Percentiles rank a stretch among this genome's conserved stretches.
Evolutionary conservation across 345 rosid genomes (phyloP).

Genomic region (Murraya koenigii): DNA sequence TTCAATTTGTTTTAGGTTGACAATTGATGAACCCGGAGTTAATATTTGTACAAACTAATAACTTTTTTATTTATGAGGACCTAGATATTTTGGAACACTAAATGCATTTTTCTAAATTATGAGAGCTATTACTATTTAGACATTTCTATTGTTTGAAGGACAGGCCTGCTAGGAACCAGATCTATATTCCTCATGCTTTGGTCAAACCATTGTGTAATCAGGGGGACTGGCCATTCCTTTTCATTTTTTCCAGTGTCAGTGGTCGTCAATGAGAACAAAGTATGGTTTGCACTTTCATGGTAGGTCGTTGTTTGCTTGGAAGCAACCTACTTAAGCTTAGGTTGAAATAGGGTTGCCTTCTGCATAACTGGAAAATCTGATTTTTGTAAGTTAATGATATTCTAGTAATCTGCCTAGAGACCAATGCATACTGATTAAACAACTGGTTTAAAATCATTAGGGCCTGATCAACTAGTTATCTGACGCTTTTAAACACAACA

Average conservation of each 20-base stretch:
- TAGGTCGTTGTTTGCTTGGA: background rate
- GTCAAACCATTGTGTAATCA: slow-evolving; percentile 5
- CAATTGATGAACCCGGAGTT: background rate
- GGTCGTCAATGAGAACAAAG: background rate
- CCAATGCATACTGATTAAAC: background rate
- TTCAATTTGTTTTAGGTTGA: background rate
- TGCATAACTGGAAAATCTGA: background rate
- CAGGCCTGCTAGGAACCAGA: background rate
- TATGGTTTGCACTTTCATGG: background rate
- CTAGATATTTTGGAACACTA: background rate
- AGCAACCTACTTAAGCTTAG: background rate
- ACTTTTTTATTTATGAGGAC: background rate
- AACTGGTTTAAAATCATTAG: background rate
- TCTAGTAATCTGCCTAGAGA: background rate
- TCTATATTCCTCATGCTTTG: background rate
- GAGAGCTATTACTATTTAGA: background rate
- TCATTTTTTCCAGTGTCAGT: background rate
- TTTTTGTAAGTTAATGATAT: background rate
- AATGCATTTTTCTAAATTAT: too few species aligned
- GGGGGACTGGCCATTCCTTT: background rate
- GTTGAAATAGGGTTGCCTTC: background rate
- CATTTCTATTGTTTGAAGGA: background rate
- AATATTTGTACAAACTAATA: background rate
- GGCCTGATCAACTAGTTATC: background rate
- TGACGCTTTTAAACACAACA: background rate